A percentile compares a stretch with the other conserved stretches of the same genome.
Evolutionary conservation across 2,329 filamentous ascomycete genomes (phyloP).

Genomic region (Grosmannia huntii): DNA sequence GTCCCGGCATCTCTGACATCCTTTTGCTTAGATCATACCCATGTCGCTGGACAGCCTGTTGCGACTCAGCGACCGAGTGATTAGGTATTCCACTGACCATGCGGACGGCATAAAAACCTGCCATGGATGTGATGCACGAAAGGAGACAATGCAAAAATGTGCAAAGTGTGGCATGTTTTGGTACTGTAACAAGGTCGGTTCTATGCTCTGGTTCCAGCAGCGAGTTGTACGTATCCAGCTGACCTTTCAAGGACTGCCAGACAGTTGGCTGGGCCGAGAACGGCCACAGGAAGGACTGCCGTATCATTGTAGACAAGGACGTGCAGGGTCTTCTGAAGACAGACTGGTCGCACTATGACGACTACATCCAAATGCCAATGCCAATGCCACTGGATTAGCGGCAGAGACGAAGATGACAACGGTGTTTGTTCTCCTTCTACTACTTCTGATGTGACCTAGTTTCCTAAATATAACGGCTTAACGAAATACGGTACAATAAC

Average conservation of each 20-base stretch:
- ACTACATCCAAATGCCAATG: not conserved
- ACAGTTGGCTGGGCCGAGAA: not conserved
- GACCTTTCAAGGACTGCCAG: not conserved
- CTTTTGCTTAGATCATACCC: not conserved
- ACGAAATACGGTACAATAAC: not conserved
- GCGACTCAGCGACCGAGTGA: not conserved
- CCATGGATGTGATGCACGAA: not conserved
- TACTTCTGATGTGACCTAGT: not conserved
- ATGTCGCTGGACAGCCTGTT: not conserved
- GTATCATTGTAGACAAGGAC: not conserved
- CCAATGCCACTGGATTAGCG: not conserved
- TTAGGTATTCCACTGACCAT: not conserved
- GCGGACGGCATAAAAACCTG: not conserved
- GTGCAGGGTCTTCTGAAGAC: not conserved
- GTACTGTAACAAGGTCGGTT: conserved; percentile 2
- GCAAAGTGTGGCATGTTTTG: conserved; percentile 1
- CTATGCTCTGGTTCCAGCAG: not conserved
- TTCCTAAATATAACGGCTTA: not conserved
- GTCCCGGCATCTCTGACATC: not conserved
- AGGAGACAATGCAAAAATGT: not conserved
- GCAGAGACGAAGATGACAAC: not conserved
- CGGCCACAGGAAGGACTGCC: conserved; percentile 1
- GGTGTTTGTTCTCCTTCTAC: not conserved
- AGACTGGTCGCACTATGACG: conserved; percentile 1
- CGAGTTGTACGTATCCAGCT: not conserved